phyloP scores from a whole-genome alignment of 345 rosid genomes.

The Laguncularia racemosa region DNA sequence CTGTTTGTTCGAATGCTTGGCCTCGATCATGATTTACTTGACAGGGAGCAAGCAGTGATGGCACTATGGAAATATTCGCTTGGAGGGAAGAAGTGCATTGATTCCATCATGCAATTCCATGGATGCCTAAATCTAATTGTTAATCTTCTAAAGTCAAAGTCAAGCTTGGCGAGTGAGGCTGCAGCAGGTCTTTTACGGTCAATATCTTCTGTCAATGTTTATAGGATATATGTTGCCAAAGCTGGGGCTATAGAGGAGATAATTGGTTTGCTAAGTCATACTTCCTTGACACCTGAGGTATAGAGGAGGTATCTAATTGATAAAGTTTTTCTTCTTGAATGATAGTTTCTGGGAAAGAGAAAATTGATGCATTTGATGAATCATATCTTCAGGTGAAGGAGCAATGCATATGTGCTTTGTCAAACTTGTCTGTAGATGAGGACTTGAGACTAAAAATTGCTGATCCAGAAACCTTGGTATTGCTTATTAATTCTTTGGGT shows the following conservation, averaged over 20 bases:
- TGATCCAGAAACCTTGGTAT: conserved; percentile 35
- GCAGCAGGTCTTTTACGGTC: conserved; percentile 81
- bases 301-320: conserved; percentile 20
- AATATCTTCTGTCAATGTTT: conserved; percentile 55
- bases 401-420: conserved; percentile 63
- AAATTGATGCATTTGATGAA: conserved; percentile 15
- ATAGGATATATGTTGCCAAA: conserved; percentile 69
- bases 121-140: conserved; percentile 70
- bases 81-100: conserved; percentile 75
- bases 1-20: conserved; percentile 90
- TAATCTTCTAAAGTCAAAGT: conserved; percentile 66
- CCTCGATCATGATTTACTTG: conserved; percentile 69
- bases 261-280: conserved; percentile 44
- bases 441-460: conserved; percentile 57
- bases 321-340: conserved; percentile 8
- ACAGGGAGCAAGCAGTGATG: conserved; percentile 72
- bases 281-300: conserved; percentile 74
- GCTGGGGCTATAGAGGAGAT: conserved; percentile 86
- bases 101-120: conserved; percentile 63
- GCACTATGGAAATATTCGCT: conserved; percentile 77
- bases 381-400: conserved; percentile 57
- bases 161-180: conserved; percentile 56
- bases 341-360: conserved; percentile 12
- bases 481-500: conserved; percentile 54
- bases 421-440: conserved; percentile 87